Base-by-base conservation (phyloP, 1,284 basidiomycete species). In the Heterobasidion occidentale region DNA sequence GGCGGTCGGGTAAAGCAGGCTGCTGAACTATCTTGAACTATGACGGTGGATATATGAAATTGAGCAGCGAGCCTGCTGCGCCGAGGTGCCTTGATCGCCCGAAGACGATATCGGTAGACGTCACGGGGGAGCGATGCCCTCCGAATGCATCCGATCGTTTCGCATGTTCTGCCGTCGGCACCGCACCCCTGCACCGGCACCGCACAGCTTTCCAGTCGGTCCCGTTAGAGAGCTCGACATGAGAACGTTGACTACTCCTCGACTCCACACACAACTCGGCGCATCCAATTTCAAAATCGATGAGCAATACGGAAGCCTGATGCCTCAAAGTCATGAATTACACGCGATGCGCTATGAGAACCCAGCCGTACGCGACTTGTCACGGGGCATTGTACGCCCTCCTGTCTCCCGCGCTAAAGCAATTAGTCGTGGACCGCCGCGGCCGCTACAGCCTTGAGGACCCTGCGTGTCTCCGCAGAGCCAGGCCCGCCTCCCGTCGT, bases 401-500 rank as follows among this genome's bases (percentile, higher is more conserved):
- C 27, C 27, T 42, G 12, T 42, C 5, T n/a, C n/a, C n/a, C 12
- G 38, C n/a, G 12, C 38, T 12, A 42, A 58, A n/a, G 57, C 58
- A 54, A 60, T 64, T 53, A 53, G 50, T 63, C 58, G 36, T 36
- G 42, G 34, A 45, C 46, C 15, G 42, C 33, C 52, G 59, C 50
- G 34, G 34, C 54, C 19, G n/a, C 56, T 50, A 56, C 53, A 47
- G 59, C 50, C 46, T 46, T 56, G 38, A 61, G 51, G 7, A 38
- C 42, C 46, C 36, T 35, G 20, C 54, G 54, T n/a, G 52, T 56
- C 46, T 74, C 76, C 57, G 60, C 65, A 47, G 70, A 67, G 7
- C 70, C 70, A 38, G 63, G 46, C 15, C 72, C 74, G 12, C 67
- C 70, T 9, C 76, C 76, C 35, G 70, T 70, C 48, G 76, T 78